Evolutionary conservation across 495 filamentous ascomycete species (phyloP).

Genomic region (Penicillium pulvis): DNA sequence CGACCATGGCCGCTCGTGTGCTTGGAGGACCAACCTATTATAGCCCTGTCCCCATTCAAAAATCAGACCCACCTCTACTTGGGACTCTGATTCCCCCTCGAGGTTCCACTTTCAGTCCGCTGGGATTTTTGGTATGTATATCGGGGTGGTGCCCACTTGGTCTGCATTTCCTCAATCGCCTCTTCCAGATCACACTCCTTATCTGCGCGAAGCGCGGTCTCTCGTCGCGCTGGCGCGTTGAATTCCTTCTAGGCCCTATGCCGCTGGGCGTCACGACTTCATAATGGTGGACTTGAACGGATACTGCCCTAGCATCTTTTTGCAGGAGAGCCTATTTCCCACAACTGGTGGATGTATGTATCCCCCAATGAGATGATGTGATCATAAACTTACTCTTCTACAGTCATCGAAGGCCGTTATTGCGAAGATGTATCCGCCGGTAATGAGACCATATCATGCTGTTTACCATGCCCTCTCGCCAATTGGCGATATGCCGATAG

Average conservation of each 20-base stretch:
- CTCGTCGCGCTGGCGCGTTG: constrained; percentile 37
- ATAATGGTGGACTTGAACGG: constrained; percentile 43
- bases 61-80: background rate
- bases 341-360: constrained; percentile 63
- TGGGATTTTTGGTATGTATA: constrained; percentile 15
- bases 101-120: background rate
- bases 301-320: constrained; percentile 65
- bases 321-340: constrained; percentile 61
- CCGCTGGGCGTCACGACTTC: constrained; percentile 13
- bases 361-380: background rate
- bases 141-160: constrained; percentile 17
- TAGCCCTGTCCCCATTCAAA: background rate
- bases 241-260: constrained; percentile 18
- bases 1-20: constrained; percentile 6
- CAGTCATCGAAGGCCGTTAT: constrained; percentile 69
- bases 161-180: constrained; percentile 1
- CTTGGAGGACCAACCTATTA: constrained; percentile 6
- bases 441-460: constrained; percentile 56
- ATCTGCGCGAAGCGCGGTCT: constrained; percentile 13
- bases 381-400: background rate
- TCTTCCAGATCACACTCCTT: constrained; percentile 13
- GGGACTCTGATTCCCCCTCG: background rate
- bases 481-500: constrained; percentile 82
- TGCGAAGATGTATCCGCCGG: constrained; percentile 53
- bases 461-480: constrained; percentile 85